A percentile compares a stretch with the other conserved stretches of the same genome.
Conservation (phyloP, 768 basidiomycete genomes). For the Saitozyma sp. region DNA sequence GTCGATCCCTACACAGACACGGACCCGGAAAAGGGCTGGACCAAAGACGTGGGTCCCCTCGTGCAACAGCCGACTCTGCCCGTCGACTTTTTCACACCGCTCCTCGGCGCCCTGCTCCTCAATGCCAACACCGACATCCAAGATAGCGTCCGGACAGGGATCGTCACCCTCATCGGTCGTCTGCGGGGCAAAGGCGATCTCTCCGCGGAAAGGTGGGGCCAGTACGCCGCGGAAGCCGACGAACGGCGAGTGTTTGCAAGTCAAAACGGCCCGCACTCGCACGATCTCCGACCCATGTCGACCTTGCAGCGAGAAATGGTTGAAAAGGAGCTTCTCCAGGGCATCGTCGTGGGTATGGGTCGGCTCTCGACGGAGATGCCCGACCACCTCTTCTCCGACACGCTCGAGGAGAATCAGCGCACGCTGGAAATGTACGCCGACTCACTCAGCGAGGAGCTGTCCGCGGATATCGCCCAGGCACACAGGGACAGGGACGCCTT, state of each 20-base stretch:
- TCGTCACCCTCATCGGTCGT: conserved; percentile 74
- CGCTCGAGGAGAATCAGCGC: conserved; percentile 46
- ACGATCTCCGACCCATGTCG: conserved; percentile 39
- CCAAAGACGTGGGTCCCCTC: conserved; percentile 23
- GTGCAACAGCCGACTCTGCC: conserved; percentile 56
- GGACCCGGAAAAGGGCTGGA: conserved; percentile 12
- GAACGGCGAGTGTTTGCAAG: conserved; percentile 36
- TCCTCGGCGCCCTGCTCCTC: conserved; percentile 82
- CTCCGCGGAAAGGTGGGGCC: conserved; percentile 29
- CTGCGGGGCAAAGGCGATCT: conserved; percentile 61
- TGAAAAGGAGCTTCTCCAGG: conserved; percentile 76
- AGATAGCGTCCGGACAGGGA: conserved; percentile 68
- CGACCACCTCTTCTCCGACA: conserved; percentile 24
- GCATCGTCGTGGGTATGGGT: conserved; percentile 87
- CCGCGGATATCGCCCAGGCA: neutral
- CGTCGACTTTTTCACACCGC: conserved; percentile 85
- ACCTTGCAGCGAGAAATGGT: conserved; percentile 64
- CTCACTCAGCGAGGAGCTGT: neutral
- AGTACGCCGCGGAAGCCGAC: conserved; percentile 22
- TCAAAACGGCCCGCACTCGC: conserved; percentile 49
- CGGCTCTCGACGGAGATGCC: conserved; percentile 60
- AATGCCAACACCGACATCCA: conserved; percentile 74
- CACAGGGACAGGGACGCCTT: conserved; percentile 24
- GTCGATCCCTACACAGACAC: conserved; percentile 21
- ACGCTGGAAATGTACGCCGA: conserved; percentile 17